Base-by-base conservation (phyloP, 768 basidiomycete genomes). In the Rhodosporidiobolus odoratus region DNA sequence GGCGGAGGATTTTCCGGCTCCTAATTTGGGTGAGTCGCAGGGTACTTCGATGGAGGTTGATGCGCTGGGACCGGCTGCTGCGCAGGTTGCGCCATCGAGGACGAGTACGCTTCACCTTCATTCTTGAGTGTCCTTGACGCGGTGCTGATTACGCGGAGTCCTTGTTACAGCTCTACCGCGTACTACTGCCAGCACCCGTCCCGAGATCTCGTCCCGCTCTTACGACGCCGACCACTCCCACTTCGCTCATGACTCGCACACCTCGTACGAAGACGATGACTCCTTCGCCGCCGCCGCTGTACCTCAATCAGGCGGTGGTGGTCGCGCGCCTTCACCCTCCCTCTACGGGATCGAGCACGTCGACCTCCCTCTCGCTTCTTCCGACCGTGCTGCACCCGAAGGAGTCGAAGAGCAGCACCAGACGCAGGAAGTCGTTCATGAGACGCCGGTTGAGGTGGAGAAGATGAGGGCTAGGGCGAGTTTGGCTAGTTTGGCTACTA, bases 141-240 rank as follows among this genome's bases (percentile, higher is more conserved):
- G 34, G 30, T 25, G 25, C 37, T 19, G 30, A 3, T 50, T n/a
- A n/a, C n/a, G n/a, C n/a, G n/a, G 34, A 13, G 25, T 30, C 12
- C 4, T 10, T 40, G 13, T 21, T 10, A 4, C 41, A 37, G 34
- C 30, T n/a, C 12, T 53, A 9, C 37, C 40, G 25, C 32, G 30
- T 25, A 16, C 50, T 2, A 32, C 30, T 21, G 27, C 50, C 4
- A 61, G 34, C 4, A 15, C 48, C 4, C 27, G 4, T 12, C 40
- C 38, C 19, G 47, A 40, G 7, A 41, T 65, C 40, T 65, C 69
- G 17, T 48, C 59, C 40, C 69, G 69, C 45, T 60, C 54, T 9
- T 70, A 65, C 69, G 69, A 65, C 43, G 69, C 69, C 53, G 69
- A 69, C 35, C 52, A 61, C 17, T 62, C 59, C 21, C 53, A 34